Conservation (phyloP, 805 yeast species). For the Myxozyma melibiosi region DNA sequence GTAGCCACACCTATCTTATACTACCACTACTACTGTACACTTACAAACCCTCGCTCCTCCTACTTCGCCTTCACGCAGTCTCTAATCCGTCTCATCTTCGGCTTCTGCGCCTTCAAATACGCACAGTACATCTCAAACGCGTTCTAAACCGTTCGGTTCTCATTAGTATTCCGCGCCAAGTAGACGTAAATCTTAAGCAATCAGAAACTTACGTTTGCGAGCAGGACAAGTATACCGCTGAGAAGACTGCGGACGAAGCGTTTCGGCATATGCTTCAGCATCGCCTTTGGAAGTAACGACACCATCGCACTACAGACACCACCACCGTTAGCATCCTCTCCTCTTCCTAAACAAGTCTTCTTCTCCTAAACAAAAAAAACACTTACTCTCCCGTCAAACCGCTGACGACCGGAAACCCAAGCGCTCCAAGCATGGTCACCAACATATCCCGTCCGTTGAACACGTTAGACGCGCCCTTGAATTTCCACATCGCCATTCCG, state of each 20-base stretch:
- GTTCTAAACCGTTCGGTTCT: conserved; percentile 6
- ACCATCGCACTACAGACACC: conserved; percentile 9
- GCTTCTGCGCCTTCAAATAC: conserved; percentile 9
- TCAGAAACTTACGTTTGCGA: conserved; percentile 15
- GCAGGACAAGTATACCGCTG: conserved; percentile 23
- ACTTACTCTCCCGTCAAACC: conserved; percentile 24
- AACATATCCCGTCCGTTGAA: conserved; percentile 6
- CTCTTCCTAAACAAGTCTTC: not conserved
- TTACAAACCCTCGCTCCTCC: too few relatives aligned
- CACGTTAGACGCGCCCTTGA: not conserved
- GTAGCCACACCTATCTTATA: too few relatives aligned
- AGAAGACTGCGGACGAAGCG: conserved; percentile 17
- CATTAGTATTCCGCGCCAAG: not conserved
- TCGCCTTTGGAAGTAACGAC: conserved; percentile 6
- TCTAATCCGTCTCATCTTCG: conserved; percentile 9
- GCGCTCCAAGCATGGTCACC: conserved; percentile 17
- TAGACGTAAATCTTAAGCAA: not conserved
- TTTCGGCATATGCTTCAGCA: conserved; percentile 1
- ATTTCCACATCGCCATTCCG: conserved; percentile 6
- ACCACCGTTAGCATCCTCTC: not conserved
- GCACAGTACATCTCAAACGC: conserved; percentile 27
- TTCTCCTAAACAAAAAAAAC: not conserved
- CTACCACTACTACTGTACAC: too few relatives aligned
- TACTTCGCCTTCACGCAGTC: conserved; percentile 8
- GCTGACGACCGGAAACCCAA: conserved; percentile 19